Evolutionary conservation across 257 asterid species (phyloP).

Genomic region (Gynochthodes officinalis): DNA sequence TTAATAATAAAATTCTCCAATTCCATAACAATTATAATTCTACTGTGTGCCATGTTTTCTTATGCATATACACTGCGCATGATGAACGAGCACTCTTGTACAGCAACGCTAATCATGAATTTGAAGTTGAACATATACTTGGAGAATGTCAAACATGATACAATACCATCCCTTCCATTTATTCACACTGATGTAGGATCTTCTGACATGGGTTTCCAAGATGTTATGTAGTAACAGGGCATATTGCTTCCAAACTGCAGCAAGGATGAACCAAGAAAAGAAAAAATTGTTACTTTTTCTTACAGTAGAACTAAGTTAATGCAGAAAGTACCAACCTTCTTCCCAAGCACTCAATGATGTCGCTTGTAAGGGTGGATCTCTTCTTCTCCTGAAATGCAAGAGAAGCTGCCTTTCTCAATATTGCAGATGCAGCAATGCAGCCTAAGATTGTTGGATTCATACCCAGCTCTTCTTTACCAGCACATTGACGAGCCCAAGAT

Average conservation of each 20-base stretch:
- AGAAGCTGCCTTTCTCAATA: conserved; percentile 81
- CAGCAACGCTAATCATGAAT: too few relatives aligned
- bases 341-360: conserved; percentile 85
- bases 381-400: conserved; percentile 63
- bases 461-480: conserved; percentile 30
- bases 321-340: conserved; percentile 39
- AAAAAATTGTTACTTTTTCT: neutral
- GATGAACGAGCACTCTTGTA: too few relatives aligned
- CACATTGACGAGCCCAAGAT: conserved; percentile 71
- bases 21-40: too few relatives aligned
- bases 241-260: conserved; percentile 79
- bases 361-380: conserved; percentile 82
- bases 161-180: too few relatives aligned
- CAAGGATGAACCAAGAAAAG: neutral
- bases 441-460: conserved; percentile 60
- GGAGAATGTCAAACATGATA: too few relatives aligned
- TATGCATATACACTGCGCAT: too few relatives aligned
- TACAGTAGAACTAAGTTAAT: neutral
- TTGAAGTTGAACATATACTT: too few relatives aligned
- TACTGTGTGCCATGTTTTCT: too few relatives aligned
- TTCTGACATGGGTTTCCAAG: neutral
- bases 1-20: too few relatives aligned
- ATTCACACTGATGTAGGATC: too few relatives aligned
- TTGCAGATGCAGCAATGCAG: conserved; percentile 71
- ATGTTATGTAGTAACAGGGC: conserved; percentile 38